Evolutionary conservation across 495 filamentous ascomycete species (phyloP).

Genomic region (Xylaria curta): DNA sequence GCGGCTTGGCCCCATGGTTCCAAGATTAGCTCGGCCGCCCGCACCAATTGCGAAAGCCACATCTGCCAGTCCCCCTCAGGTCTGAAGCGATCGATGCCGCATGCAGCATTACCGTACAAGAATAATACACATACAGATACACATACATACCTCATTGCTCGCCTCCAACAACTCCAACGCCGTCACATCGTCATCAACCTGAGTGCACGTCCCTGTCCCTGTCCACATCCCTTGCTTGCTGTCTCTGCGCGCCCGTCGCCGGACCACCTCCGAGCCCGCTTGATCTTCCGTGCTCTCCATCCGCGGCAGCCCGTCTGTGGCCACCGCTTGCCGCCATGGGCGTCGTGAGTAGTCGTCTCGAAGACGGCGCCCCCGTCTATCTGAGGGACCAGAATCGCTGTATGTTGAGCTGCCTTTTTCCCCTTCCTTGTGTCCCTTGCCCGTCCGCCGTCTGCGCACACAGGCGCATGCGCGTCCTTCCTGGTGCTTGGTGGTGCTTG

Average conservation of each 20-base stretch:
- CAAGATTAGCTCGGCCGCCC: conserved; percentile 24
- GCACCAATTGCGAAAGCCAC: conserved; percentile 27
- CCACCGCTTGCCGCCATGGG: conserved; percentile 68
- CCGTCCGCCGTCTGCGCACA: conserved; percentile 19
- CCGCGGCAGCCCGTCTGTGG: conserved; percentile 15
- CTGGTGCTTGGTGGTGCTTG: not conserved
- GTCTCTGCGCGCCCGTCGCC: not conserved
- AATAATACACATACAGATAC: conserved; percentile 17
- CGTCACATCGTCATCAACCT: conserved; percentile 12
- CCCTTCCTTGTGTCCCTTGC: not conserved
- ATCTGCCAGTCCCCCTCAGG: conserved; percentile 16
- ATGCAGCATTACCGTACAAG: conserved; percentile 19
- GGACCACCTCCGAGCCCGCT: conserved; percentile 1
- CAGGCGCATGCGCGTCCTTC: not conserved
- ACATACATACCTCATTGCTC: conserved; percentile 16
- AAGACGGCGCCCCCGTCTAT: conserved; percentile 82
- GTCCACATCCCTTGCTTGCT: not conserved
- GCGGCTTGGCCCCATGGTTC: conserved; percentile 20
- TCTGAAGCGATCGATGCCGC: conserved; percentile 27
- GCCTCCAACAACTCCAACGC: conserved; percentile 20
- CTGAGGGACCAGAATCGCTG: conserved; percentile 90
- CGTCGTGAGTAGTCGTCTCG: conserved; percentile 87
- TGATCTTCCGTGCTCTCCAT: not conserved
- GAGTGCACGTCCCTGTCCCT: conserved; percentile 1
- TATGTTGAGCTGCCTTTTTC: conserved; percentile 49